Base-by-base conservation (phyloP, 495 filamentous ascomycete genomes). In the Xylaria acuta region DNA sequence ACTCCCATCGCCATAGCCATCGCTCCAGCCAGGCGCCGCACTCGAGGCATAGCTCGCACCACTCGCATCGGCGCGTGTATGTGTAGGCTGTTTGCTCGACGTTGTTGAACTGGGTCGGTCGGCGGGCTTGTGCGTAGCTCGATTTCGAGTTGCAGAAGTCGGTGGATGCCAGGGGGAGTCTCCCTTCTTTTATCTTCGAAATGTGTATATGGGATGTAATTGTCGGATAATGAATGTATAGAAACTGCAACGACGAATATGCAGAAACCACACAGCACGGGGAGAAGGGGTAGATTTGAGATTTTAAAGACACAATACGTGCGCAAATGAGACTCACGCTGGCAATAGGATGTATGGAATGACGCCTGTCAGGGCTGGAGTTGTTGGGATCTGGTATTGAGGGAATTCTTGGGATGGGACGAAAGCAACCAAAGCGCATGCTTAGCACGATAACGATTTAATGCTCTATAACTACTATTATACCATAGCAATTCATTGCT, bases 21-120 rank as follows among this genome's bases (percentile, higher is more conserved):
- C 78, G 86, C 49, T 80, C 83, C 64, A 87, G 86, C 43, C 73
- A 68, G 34, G 77, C 75, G 62, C 80, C 78, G 36, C 65, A 78
- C 43, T 82, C 79, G 71, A 78, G 83, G 60, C 79, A 81, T 49
- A 80, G 80, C 66, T 75, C 73, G 43, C 81, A 80, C 67, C 79
- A 81, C 72, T 78, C 77, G 41, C 79, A 78, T 64, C 77, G 81
- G 18, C 75, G 80, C 45, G 74, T 73, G 18, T 79, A 78, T 34
- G 77, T 79, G 36, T 79, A 73, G 47, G 25, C 25, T 20, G 36
- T 30, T 30, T 20, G 36, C 30, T 18, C n/a, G 30, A 27, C n/a
- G n/a, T 7, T 62, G 18, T 16, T 22, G 38, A 27, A 9, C 0
- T 7, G 22, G 16, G 22, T 27, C 22, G 12, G 36, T 18, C 22